Evolutionary conservation across 768 basidiomycete species (phyloP), one percentile per base, ranked within the genome.

Genomic region (Rubroboletus satanas): DNA sequence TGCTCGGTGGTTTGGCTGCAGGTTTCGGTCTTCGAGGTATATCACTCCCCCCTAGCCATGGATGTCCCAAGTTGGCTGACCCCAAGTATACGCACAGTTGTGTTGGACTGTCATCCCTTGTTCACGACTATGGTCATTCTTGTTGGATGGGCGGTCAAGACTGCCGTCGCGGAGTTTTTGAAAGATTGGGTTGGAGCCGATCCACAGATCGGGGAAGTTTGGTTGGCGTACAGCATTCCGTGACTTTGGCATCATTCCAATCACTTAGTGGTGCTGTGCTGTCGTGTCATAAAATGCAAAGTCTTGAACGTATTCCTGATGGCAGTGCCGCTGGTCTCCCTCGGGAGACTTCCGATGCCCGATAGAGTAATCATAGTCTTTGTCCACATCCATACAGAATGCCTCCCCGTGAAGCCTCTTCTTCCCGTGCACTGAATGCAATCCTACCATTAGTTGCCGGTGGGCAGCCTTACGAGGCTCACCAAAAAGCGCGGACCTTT

Each of bases 401-500:
- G 70, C 61, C 70, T 9, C 10, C 56, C n/a, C 31, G 57, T 17
- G 56, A 63, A 50, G 42, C 64, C 7, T 74, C 84, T 17, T 85
- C 85, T 33, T 72, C 84, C 31, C 79, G 81, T 56, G 90, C 90
- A 44, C 75, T 93, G 12, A 83, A 81, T 57, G 88, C 88, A 10
- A 91, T 89, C 60, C 74, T 88, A 54, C 91, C 84, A 11, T 80
- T 86, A 46, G 87, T 94, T 48, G 70, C 79, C 6, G 76, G 77
- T 10, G 82, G 86, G 10, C 91, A 93, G 35, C 71, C 80, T 14
- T 97, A 97, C 70, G 92, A 94, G 57, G 95, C 95, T 0, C 96
- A 98, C 64, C 95, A 98, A 71, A 98, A 98, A 73, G 93, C 94
- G 10, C 83, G 96, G 28, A 98, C 95, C 17, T 97, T 96, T 60